phyloP scores from a whole-genome alignment of 805 yeast genomes.

The Yarrowia divulgata region DNA sequence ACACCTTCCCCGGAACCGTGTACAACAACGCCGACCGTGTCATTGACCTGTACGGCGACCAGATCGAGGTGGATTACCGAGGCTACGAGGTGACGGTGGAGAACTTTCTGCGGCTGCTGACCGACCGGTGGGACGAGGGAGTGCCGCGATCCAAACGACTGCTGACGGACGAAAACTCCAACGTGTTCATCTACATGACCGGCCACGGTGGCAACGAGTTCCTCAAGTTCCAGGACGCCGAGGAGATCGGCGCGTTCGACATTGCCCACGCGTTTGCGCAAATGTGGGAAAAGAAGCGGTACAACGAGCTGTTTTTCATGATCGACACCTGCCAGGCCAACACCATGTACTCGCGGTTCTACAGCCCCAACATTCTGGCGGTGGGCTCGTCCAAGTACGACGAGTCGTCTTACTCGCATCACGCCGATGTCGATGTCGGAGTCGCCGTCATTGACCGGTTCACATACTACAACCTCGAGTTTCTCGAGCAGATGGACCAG shows the following conservation, averaged over 20 bases:
- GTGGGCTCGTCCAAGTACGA: slow-evolving; percentile 90
- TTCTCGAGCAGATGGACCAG: slow-evolving; percentile 79
- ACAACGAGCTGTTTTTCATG: slow-evolving; percentile 96
- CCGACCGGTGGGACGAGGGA: slow-evolving; percentile 94
- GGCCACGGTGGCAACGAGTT: slow-evolving; percentile 99
- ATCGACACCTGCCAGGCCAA: slow-evolving; percentile 99
- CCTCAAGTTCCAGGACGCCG: slow-evolving; percentile 97
- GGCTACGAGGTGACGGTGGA: slow-evolving; percentile 99
- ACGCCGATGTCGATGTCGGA: slow-evolving; percentile 93
- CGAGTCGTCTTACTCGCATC: slow-evolving; percentile 94
- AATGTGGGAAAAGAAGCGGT: slow-evolving; percentile 94
- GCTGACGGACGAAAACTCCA: slow-evolving; percentile 91
- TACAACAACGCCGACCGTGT: slow-evolving; percentile 93
- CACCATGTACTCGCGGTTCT: slow-evolving; percentile 92
- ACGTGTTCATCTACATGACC: slow-evolving; percentile 92
- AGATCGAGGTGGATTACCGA: slow-evolving; percentile 93
- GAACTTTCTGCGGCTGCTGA: slow-evolving; percentile 86
- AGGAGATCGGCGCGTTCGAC: slow-evolving; percentile 93
- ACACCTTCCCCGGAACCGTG: slow-evolving; percentile 94
- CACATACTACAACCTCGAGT: slow-evolving; percentile 90
- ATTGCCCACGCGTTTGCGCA: slow-evolving; percentile 97
- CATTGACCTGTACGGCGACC: slow-evolving; percentile 91
- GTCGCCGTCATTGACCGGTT: slow-evolving; percentile 98
- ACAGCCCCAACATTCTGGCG: slow-evolving; percentile 89
- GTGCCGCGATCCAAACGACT: slow-evolving; percentile 93